Base-by-base conservation (phyloP, 2,329 filamentous ascomycete genomes). In the Curvularia hawaiiensis region DNA sequence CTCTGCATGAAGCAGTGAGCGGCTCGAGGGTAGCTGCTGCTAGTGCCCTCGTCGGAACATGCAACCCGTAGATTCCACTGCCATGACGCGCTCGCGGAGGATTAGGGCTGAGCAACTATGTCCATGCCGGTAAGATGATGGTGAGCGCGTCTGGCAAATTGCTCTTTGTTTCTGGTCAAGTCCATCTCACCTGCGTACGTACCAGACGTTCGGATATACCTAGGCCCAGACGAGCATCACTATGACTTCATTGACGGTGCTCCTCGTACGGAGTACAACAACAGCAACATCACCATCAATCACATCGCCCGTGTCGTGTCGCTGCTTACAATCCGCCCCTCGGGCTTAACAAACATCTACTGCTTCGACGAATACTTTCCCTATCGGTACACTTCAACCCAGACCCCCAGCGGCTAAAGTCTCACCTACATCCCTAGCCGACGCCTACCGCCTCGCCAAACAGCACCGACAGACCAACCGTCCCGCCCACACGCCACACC, bases 371-470 rank as follows among this genome's bases (percentile, higher is more conserved):
- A 31, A 40, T 30, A 41, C 58, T 52, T 46, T 46, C 30, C 30
- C 22, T 43, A 24, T n/a, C 41, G 20, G 41, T 24, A n/a, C 8
- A n/a, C 2, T 44, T 28, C 26, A 2, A 12, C 14, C 50, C n/a
- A 20, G 22, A 38, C 41, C 39, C 38, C 28, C 38, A 45, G n/a
- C 16, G 20, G 22, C 59, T 58, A 59, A 50, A 55, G 31, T 61
- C 59, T 61, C 28, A 59, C 59, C 22, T 31, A 58, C 59, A 28
- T 49, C 28, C 24, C 45, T 41, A 50, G 58, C 58, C 58, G 52
- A 52, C 55, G 58, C 55, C 58, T 40, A 59, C 55, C 55, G 55
- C 44, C 40, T 53, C 49, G 55, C 48, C 50, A 51, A 48, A 52
- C 47, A 12, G 41, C 48, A 48, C 55, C 55, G 58, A 58, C 58